Evolutionary conservation across 129 eudicot species (phyloP).

Genomic region (Escallonia herrerae): DNA sequence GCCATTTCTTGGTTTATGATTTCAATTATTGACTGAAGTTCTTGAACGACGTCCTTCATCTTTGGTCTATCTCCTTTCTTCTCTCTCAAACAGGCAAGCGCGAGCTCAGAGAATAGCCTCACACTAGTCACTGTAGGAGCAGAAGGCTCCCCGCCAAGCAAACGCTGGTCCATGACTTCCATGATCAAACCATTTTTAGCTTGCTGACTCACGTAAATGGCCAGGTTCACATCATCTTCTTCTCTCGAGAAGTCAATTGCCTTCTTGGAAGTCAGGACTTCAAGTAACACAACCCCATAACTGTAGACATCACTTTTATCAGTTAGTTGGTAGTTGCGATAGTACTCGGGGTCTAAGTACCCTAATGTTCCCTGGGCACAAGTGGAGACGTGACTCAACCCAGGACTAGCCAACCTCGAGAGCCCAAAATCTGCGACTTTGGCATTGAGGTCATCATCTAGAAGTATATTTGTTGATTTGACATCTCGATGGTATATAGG

Average conservation of each 20-base stretch:
- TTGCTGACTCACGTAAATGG: constrained; percentile 34
- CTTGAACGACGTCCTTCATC: constrained; percentile 54
- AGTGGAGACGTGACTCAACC: constrained; percentile 53
- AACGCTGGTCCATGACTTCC: constrained; percentile 37
- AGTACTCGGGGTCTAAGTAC: constrained; percentile 53
- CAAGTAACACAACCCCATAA: constrained; percentile 53
- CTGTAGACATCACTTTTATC: constrained; percentile 56
- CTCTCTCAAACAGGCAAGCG: constrained; percentile 53
- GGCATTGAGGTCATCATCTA: constrained; percentile 32
- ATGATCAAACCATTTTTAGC: constrained; percentile 21
- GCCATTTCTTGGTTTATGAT: constrained; percentile 22
- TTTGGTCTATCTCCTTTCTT: constrained; percentile 55
- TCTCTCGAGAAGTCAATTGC: constrained; percentile 43
- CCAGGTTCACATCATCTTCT: constrained; percentile 51
- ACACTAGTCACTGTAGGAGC: constrained; percentile 20
- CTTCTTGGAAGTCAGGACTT: constrained; percentile 40
- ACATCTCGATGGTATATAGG: constrained; percentile 48
- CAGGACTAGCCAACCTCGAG: constrained; percentile 42
- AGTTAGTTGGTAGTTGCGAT: constrained; percentile 39
- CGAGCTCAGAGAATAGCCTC: constrained; percentile 32
- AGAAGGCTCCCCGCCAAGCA: constrained; percentile 29
- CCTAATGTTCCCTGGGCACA: constrained; percentile 58
- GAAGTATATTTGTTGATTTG: constrained; percentile 40
- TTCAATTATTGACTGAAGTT: constrained; percentile 35
- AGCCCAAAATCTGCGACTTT: constrained; percentile 46